Percentiles rank a stretch among this genome's conserved stretches.
phyloP scores from a whole-genome alignment of 805 yeast species.

The Kodamaea sagamina region DNA sequence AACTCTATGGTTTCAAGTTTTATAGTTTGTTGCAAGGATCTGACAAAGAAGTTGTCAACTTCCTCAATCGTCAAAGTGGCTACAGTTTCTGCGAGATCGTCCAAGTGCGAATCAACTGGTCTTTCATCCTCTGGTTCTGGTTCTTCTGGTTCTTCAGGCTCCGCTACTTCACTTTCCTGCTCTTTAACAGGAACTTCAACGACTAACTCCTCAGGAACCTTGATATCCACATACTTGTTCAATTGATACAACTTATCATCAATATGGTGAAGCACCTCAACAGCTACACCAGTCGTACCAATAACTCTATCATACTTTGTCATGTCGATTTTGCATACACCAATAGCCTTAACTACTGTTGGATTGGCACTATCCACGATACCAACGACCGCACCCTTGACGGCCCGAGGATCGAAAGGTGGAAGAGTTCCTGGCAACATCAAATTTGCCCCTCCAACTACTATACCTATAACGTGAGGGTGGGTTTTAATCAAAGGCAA shows the following conservation, averaged over 20 bases:
- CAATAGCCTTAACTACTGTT: constrained; percentile 69
- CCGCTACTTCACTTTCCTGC: constrained; percentile 19
- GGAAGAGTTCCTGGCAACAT: constrained; percentile 74
- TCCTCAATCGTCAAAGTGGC: constrained; percentile 56
- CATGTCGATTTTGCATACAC: constrained; percentile 56
- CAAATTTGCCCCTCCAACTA: constrained; percentile 78
- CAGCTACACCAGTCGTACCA: constrained; percentile 80
- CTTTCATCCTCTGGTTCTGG: constrained; percentile 14
- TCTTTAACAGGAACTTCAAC: constrained; percentile 19
- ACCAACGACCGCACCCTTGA: constrained; percentile 65
- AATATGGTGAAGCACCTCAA: constrained; percentile 62
- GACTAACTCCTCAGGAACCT: constrained; percentile 28
- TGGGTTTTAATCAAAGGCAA: constrained; percentile 74
- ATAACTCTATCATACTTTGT: constrained; percentile 45
- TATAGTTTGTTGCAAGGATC: constrained; percentile 71
- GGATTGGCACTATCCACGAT: constrained; percentile 65
- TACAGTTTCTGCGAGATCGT: constrained; percentile 38
- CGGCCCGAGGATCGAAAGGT: constrained; percentile 54
- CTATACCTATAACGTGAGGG: constrained; percentile 65
- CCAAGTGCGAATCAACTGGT: constrained; percentile 11
- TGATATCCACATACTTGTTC: constrained; percentile 47
- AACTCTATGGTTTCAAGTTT: constrained; percentile 54
- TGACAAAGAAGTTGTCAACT: constrained; percentile 70
- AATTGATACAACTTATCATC: constrained; percentile 64
- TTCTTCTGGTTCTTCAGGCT: constrained; percentile 19